Base-by-base conservation (phyloP, 176 grass and related monocot species). In the Areca catechu region DNA sequence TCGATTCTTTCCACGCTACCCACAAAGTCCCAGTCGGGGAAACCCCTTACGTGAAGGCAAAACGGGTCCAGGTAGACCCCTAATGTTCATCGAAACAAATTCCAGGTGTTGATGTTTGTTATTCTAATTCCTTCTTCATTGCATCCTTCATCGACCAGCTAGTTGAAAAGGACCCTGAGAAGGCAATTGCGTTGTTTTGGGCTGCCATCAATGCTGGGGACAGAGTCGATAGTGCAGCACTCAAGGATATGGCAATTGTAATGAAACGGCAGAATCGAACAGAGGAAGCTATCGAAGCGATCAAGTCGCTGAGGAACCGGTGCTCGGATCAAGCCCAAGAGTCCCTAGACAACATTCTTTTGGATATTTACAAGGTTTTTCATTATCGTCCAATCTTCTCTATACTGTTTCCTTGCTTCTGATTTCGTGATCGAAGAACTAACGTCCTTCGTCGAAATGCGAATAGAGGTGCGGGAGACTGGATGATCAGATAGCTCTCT, bases 231-330 rank as follows among this genome's bases (percentile, higher is more conserved):
- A 92, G 93, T 74, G 93, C 93, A 30, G 93, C 93, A 30, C 85
- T 98, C 66, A 92, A 98, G 79, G 87, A 98, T 73, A 98, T 98
- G 93, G 93, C 93, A 50, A 98, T 92, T 56, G 93, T 92, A 5
- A 98, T 98, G 93, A 98, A 98, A 81, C 93, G 92, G 80, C 87
- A 98, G 73, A 98, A 98, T 71, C 71, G 93, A 22, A 84, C 93
- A 22, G 93, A 98, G 77, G 87, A 98, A 80, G 87, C 90, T n/a
- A 85, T 97, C 57, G 92, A 97, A 69, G 92, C 92, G 52, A 91
- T 97, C 80, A 97, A 97, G 60, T 91, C 86, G 43, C 85, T 97
- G 69, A 81, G 92, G 61, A 73, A 67, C 74, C 77, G 87, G 1
- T 97, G 92, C 75, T 85, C 92, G 2, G 86, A 87, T 50, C 92